phyloP scores from a whole-genome alignment of 345 rosid species.

The Turnera subulata region DNA sequence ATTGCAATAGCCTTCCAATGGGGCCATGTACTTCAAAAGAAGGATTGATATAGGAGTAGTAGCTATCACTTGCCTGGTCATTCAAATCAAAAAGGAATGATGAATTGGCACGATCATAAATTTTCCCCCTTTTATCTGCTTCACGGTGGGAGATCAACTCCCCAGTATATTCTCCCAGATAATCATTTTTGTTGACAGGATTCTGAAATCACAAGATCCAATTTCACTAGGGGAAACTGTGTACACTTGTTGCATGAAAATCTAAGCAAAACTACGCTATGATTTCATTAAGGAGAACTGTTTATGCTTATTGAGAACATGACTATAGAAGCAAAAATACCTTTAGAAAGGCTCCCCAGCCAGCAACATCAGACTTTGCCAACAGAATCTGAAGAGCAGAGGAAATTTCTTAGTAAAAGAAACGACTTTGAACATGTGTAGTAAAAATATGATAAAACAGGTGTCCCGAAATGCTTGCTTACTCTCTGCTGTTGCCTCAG shows the following conservation, averaged over 20 bases:
- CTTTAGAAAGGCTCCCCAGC: conserved; percentile 99
- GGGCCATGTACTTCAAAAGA: too few species aligned
- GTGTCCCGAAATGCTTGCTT: conserved; percentile 15
- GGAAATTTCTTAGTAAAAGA: conserved; percentile 6
- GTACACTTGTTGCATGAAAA: background rate
- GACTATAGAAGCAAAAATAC: conserved; percentile 27
- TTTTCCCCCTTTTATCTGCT: conserved; percentile 98
- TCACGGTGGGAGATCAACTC: conserved; percentile 92
- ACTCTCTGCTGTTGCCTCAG: conserved; percentile 78
- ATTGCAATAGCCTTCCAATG: too few species aligned
- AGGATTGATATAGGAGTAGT: too few species aligned
- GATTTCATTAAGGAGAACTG: background rate
- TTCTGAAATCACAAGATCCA: conserved; percentile 51
- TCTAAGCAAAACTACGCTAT: background rate
- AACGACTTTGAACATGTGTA: background rate
- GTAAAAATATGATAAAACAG: conserved; percentile 4
- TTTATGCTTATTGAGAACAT: background rate
- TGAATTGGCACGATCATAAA: conserved; percentile 95
- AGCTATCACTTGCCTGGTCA: conserved; percentile 70
- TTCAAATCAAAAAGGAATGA: conserved; percentile 97
- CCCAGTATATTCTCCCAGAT: conserved; percentile 98
- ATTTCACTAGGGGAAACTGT: conserved; percentile 15
- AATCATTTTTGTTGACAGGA: conserved; percentile 88
- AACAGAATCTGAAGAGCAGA: conserved; percentile 62
- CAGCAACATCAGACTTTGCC: conserved; percentile 91